Percentiles rank a stretch among this genome's conserved stretches.
phyloP scores from a whole-genome alignment of 23 red algal genomes.

The Cyanidiococcus yangmingshanensis region DNA sequence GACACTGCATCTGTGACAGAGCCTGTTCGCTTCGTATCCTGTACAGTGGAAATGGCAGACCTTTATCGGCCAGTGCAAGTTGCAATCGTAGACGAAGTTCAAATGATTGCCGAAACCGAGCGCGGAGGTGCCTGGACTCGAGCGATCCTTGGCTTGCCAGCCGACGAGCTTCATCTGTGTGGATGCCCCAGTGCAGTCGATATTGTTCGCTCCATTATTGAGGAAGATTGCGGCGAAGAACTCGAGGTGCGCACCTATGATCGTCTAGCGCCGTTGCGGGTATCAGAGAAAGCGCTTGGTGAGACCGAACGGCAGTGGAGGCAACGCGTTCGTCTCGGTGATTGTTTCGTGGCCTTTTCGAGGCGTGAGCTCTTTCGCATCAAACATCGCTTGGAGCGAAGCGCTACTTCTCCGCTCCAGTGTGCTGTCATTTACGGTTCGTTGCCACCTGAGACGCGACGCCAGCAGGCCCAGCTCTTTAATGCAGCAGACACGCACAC shows the following conservation, averaged over 20 bases:
- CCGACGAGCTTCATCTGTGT: constrained; percentile 32
- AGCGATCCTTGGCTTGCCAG: constrained; percentile 29
- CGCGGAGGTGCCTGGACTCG: constrained; percentile 38
- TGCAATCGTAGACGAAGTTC: constrained; percentile 33
- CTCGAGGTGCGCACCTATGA: constrained; percentile 15
- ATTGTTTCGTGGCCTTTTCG: constrained; percentile 31
- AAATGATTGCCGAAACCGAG: constrained; percentile 32
- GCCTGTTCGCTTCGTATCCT: constrained; percentile 16
- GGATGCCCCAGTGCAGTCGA: constrained; percentile 25
- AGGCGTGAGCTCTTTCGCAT: constrained; percentile 23
- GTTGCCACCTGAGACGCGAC: constrained; percentile 33
- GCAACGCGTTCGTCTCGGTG: constrained; percentile 15
- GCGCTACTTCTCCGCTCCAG: background rate
- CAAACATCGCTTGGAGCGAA: constrained; percentile 27
- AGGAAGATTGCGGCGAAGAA: background rate
- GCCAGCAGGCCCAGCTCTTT: constrained; percentile 36
- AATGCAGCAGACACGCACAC: constrained; percentile 24
- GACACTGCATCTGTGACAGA: too few species aligned
- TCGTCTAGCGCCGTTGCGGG: constrained; percentile 22
- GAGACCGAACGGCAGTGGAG: constrained; percentile 6
- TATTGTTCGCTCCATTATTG: constrained; percentile 1
- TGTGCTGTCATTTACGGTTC: constrained; percentile 39
- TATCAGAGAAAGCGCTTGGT: constrained; percentile 4
- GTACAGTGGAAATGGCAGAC: constrained; percentile 39
- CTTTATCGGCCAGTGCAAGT: constrained; percentile 22